A percentile compares a stretch with the other conserved stretches of the same genome.
These are phyloP conservation scores for Phymatotrichopsis omnivora DNA, from an alignment of 2,329 filamentous ascomycete genomes.

Conservation along the genomic window DNA sequence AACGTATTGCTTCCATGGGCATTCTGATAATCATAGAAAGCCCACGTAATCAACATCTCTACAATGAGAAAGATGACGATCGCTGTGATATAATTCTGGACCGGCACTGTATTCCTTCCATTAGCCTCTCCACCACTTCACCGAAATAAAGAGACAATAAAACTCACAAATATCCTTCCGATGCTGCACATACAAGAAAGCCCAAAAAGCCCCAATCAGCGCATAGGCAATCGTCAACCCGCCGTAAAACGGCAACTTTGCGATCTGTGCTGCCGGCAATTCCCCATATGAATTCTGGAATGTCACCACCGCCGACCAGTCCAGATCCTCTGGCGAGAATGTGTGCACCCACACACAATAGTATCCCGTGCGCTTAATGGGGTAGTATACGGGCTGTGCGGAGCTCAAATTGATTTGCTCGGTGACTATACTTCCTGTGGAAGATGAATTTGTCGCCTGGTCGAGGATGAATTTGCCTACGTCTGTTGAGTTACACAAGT, in stretches of 20 bases:
- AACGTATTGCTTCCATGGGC: slow-evolving; percentile 72
- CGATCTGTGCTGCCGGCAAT: slow-evolving; percentile 86
- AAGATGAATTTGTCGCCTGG: slow-evolving; percentile 60
- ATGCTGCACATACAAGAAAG: slow-evolving; percentile 11
- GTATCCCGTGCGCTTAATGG: slow-evolving; percentile 82
- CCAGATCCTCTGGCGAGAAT: slow-evolving; percentile 43
- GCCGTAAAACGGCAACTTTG: slow-evolving; percentile 94
- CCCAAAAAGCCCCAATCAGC: slow-evolving; percentile 56
- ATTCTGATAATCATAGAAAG: slow-evolving; percentile 96
- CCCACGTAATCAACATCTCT: slow-evolving; percentile 98
- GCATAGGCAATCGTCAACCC: slow-evolving; percentile 90
- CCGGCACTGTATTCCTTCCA: slow-evolving; percentile 55
- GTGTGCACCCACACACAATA: slow-evolving; percentile 72
- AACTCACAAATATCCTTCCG: slow-evolving; percentile 60
- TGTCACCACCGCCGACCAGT: slow-evolving; percentile 73
- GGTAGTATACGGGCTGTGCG: slow-evolving; percentile 62
- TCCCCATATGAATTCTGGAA: slow-evolving; percentile 96
- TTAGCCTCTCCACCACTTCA: slow-evolving; percentile 10
- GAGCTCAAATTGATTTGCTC: slow-evolving; percentile 73
- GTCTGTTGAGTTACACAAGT: slow-evolving; percentile 65
- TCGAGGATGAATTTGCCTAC: slow-evolving; percentile 76
- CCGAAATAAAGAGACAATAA: slow-evolving; percentile 1
- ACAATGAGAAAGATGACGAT: slow-evolving; percentile 89
- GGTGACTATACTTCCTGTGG: slow-evolving; percentile 63
- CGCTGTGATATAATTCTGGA: slow-evolving; percentile 98